Evolutionary conservation across 106 monocot species (phyloP).

Genomic region (Platanthera guangdongensis): DNA sequence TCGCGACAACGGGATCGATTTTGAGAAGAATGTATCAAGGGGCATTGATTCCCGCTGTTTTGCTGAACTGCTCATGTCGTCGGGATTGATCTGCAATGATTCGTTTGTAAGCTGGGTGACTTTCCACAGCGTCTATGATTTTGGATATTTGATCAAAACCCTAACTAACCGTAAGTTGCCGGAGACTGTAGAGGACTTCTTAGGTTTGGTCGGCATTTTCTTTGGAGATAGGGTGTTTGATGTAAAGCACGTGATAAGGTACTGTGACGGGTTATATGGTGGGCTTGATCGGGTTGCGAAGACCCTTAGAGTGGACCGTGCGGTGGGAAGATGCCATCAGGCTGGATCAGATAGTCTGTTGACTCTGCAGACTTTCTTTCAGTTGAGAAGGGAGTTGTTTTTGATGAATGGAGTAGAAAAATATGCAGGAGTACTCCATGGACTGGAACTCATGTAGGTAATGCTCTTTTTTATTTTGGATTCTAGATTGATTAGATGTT

Average conservation of each 20-base stretch:
- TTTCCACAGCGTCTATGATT: conserved; percentile 46
- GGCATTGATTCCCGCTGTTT: conserved; percentile 24
- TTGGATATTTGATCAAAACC: conserved; percentile 41
- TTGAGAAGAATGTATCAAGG: conserved; percentile 12
- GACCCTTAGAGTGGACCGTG: conserved; percentile 20
- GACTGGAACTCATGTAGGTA: conserved; percentile 7
- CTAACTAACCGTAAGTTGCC: conserved; percentile 18
- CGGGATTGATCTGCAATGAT: conserved; percentile 28
- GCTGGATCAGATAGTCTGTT: conserved; percentile 43
- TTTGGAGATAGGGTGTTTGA: conserved; percentile 27
- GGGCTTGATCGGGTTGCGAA: conserved; percentile 38
- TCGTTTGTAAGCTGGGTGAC: conserved; percentile 26
- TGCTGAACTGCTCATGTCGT: conserved; percentile 23
- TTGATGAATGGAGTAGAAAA: conserved; percentile 5
- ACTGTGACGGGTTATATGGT: conserved; percentile 28
- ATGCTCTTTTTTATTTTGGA: too few species aligned
- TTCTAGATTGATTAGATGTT: too few species aligned
- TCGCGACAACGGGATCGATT: conserved; percentile 20
- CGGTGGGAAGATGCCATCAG: conserved; percentile 33
- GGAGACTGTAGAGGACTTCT: conserved; percentile 13
- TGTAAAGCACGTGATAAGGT: conserved; percentile 37
- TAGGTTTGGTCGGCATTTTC: conserved; percentile 18
- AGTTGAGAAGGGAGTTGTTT: conserved; percentile 13
- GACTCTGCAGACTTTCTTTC: conserved; percentile 18
- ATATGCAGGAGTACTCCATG: conserved; percentile 21